These are phyloP conservation scores for Kodamaea leandrae DNA, from an alignment of 805 yeast genomes.

Conservation along the genomic window DNA sequence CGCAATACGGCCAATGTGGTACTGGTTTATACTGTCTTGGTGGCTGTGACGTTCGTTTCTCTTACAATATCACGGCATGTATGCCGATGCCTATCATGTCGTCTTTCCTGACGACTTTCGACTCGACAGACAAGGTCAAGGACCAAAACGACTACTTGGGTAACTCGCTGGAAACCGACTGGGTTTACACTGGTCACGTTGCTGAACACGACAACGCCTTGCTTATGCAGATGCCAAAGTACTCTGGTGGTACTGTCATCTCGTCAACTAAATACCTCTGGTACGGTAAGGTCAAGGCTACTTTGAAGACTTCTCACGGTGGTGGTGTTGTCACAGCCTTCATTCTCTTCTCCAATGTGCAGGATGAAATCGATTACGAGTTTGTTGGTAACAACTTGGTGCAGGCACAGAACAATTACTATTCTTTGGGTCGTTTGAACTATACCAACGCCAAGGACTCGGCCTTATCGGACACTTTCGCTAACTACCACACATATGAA, in stretches of 20 bases:
- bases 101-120: slow-evolving; percentile 43
- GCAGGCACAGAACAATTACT: slow-evolving; percentile 73
- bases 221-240: slow-evolving; percentile 72
- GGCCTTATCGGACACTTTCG: slow-evolving; percentile 53
- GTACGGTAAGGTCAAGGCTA: slow-evolving; percentile 80
- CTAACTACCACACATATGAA: slow-evolving; percentile 68
- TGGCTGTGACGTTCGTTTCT: slow-evolving; percentile 79
- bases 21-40: slow-evolving; percentile 77
- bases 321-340: slow-evolving; percentile 83
- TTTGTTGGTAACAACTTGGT: slow-evolving; percentile 73
- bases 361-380: slow-evolving; percentile 91
- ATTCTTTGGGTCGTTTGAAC: slow-evolving; percentile 70
- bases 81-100: slow-evolving; percentile 82
- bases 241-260: slow-evolving; percentile 72
- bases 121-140: slow-evolving; percentile 24
- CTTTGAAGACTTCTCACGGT: slow-evolving; percentile 68
- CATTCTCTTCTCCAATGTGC: slow-evolving; percentile 76
- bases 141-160: slow-evolving; percentile 55
- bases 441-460: slow-evolving; percentile 55
- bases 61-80: slow-evolving; percentile 66
- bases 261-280: slow-evolving; percentile 78
- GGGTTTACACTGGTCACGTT: slow-evolving; percentile 66
- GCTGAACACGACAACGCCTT: slow-evolving; percentile 51
- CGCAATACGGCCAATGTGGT: slow-evolving; percentile 78
- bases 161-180: slow-evolving; percentile 61